phyloP scores from a whole-genome alignment of 2,329 filamentous ascomycete genomes.

The Hirsutella minnesotensis region DNA sequence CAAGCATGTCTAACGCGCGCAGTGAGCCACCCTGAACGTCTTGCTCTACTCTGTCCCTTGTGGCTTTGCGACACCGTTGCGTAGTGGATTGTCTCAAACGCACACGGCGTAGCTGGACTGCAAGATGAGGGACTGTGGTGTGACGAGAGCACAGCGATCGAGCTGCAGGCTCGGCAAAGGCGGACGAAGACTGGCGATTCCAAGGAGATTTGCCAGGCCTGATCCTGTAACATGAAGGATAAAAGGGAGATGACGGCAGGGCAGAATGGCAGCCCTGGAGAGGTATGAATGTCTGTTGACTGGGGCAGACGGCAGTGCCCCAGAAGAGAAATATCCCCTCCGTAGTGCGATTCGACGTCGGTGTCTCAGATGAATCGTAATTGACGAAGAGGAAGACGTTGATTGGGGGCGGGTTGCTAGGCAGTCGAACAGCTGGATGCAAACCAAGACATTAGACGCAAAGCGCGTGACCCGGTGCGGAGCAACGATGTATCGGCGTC shows the following conservation, averaged over 20 bases:
- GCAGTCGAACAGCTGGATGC: neutral
- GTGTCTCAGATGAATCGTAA: neutral
- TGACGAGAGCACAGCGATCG: neutral
- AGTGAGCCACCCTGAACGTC: no score
- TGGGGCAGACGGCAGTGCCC: neutral
- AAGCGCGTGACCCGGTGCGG: neutral
- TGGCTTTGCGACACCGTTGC: neutral
- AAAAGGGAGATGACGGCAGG: no score
- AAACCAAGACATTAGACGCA: neutral
- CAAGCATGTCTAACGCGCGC: no score
- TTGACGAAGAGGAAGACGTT: neutral
- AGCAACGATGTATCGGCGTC: neutral
- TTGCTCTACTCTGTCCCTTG: no score
- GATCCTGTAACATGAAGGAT: no score
- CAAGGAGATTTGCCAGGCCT: neutral
- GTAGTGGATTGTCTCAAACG: neutral
- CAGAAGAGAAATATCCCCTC: neutral
- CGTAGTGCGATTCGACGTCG: neutral
- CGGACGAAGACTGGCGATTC: no score
- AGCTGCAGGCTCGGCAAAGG: neutral
- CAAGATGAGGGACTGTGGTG: neutral
- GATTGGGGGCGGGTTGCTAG: neutral
- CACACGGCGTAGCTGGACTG: neutral
- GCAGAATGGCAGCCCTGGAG: neutral
- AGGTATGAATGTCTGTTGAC: neutral